A percentile compares a stretch with the other conserved stretches of the same genome.
phyloP scores from a whole-genome alignment of 1,139 yeast species.

The Meyerozyma athensensis region DNA sequence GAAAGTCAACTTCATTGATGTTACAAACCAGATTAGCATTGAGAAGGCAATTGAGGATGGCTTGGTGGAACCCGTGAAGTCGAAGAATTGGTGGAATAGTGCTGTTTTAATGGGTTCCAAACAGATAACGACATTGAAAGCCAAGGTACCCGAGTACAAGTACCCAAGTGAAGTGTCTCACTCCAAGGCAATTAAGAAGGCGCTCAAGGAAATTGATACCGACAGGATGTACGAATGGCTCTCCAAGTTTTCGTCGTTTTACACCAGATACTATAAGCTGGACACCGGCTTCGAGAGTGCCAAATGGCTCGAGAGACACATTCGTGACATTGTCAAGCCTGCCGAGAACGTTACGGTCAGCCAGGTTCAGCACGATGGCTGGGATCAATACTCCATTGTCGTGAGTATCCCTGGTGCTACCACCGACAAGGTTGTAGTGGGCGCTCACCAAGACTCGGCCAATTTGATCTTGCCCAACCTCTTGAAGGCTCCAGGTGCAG shows the following conservation, averaged over 20 bases:
- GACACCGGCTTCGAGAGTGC: constrained; percentile 69
- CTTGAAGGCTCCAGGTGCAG: constrained; percentile 89
- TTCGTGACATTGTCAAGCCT: constrained; percentile 40
- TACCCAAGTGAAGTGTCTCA: constrained; percentile 52
- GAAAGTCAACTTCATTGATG: constrained; percentile 63
- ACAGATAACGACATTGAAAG: constrained; percentile 23
- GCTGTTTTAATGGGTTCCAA: constrained; percentile 26
- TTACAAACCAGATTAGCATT: constrained; percentile 47
- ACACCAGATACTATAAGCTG: constrained; percentile 77
- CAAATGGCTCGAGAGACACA: constrained; percentile 56
- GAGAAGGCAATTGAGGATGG: constrained; percentile 31
- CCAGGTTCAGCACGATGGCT: constrained; percentile 32
- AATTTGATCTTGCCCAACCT: constrained; percentile 69
- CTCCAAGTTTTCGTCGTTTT: constrained; percentile 63
- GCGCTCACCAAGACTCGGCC: constrained; percentile 87
- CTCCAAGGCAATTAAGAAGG: constrained; percentile 32
- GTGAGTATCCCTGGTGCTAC: constrained; percentile 38
- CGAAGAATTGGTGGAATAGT: constrained; percentile 10
- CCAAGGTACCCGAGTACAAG: constrained; percentile 35
- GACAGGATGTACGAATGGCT: constrained; percentile 49
- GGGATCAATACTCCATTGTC: constrained; percentile 43
- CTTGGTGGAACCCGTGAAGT: constrained; percentile 16
- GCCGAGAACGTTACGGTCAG: constrained; percentile 27
- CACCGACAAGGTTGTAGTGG: constrained; percentile 57
- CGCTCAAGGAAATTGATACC: constrained; percentile 40